Conservation (phyloP, 768 basidiomycete genomes). For the Hypholoma fasciculare region DNA sequence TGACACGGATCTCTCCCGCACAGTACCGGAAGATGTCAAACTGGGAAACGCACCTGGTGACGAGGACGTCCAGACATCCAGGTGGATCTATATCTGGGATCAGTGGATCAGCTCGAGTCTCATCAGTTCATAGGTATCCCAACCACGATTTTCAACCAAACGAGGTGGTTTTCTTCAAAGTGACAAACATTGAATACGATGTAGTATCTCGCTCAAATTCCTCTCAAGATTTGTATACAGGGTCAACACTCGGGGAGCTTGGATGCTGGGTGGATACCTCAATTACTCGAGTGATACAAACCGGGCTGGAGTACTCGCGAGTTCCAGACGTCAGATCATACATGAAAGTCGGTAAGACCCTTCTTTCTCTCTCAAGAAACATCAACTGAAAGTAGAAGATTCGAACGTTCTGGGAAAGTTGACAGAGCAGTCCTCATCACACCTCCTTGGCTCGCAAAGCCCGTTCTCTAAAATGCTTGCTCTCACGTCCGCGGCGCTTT, state of each 20-base stretch:
- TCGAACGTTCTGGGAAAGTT: slow-evolving; percentile 9
- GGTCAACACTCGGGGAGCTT: slow-evolving; percentile 63
- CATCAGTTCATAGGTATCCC: slow-evolving; percentile 11
- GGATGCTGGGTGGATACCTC: slow-evolving; percentile 84
- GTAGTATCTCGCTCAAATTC: slow-evolving; percentile 36
- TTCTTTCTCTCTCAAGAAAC: neutral
- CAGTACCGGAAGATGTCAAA: slow-evolving; percentile 17
- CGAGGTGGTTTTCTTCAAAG: slow-evolving; percentile 69
- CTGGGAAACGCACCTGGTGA: slow-evolving; percentile 19
- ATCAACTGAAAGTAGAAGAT: slow-evolving; percentile 5
- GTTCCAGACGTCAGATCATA: slow-evolving; percentile 55
- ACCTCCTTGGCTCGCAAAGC: slow-evolving; percentile 19
- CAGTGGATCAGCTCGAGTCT: neutral
- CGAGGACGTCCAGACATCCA: slow-evolving; percentile 4
- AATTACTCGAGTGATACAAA: slow-evolving; percentile 75
- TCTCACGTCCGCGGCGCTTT: slow-evolving; percentile 45
- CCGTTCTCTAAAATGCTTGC: slow-evolving; percentile 15
- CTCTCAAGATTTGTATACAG: slow-evolving; percentile 49
- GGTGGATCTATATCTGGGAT: slow-evolving; percentile 20
- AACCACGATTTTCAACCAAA: slow-evolving; percentile 29
- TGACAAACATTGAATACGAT: slow-evolving; percentile 76
- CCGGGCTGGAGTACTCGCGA: slow-evolving; percentile 70
- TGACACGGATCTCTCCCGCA: slow-evolving; percentile 44
- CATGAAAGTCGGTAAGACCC: slow-evolving; percentile 46
- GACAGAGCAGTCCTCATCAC: slow-evolving; percentile 15